Percentiles rank a stretch among this genome's conserved stretches.
phyloP scores from a whole-genome alignment of 1,284 basidiomycete species.

The Tetrapyrgos nigripes region DNA sequence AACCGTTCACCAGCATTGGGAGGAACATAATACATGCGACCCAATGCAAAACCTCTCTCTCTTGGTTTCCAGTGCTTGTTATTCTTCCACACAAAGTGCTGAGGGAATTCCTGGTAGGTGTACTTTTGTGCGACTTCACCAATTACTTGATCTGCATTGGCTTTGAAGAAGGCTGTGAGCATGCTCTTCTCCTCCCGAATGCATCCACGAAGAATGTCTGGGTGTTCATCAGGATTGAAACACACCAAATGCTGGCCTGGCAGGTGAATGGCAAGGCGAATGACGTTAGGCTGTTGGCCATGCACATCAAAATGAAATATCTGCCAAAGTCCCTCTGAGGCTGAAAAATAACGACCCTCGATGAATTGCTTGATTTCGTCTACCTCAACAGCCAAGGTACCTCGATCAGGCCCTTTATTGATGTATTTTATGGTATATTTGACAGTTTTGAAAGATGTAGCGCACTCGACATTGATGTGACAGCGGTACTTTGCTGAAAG shows the following conservation, averaged over 20 bases:
- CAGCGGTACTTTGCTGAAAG: conserved; percentile 32
- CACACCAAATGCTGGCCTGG: conserved; percentile 40
- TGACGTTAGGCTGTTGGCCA: conserved; percentile 39
- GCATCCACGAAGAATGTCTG: conserved; percentile 28
- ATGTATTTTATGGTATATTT: conserved; percentile 57
- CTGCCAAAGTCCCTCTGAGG: conserved; percentile 35
- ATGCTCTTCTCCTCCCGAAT: conserved; percentile 32
- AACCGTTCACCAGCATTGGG: conserved; percentile 42
- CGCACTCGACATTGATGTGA: conserved; percentile 39
- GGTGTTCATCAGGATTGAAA: conserved; percentile 36
- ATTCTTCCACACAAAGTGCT: conserved; percentile 24
- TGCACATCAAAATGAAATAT: conserved; percentile 40
- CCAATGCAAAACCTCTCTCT: conserved; percentile 33
- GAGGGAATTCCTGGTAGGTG: conserved; percentile 50
- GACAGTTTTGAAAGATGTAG: conserved; percentile 33
- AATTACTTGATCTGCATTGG: conserved; percentile 35
- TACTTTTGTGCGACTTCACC: conserved; percentile 31
- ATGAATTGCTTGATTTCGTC: conserved; percentile 40
- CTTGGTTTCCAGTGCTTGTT: conserved; percentile 33
- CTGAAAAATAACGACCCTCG: conserved; percentile 38
- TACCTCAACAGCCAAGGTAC: conserved; percentile 33
- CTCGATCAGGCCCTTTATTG: conserved; percentile 50
- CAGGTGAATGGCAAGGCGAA: conserved; percentile 45
- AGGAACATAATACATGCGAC: conserved; percentile 42
- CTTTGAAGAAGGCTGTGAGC: conserved; percentile 48